Percentiles rank a stretch among this genome's conserved stretches.
Evolutionary conservation across 495 filamentous ascomycete genomes (phyloP).

Genomic region (Neurospora intermedia): DNA sequence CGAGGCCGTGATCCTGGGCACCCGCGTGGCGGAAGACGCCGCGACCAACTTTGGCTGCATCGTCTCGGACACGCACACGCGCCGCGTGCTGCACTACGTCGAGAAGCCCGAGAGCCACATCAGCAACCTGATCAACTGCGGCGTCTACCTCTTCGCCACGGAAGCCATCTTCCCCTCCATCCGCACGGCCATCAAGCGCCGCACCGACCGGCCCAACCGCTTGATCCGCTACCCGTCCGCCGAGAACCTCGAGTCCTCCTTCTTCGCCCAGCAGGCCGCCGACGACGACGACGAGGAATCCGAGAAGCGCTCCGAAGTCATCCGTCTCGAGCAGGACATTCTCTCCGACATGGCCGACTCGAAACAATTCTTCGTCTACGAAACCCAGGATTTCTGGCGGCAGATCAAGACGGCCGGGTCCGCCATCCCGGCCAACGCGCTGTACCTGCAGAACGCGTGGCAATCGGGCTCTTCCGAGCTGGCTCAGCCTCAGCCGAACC

Average conservation of each 20-base stretch:
- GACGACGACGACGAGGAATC: conserved; percentile 64
- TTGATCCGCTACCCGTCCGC: conserved; percentile 89
- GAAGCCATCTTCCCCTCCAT: conserved; percentile 96
- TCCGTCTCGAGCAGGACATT: conserved; percentile 96
- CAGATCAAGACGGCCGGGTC: conserved; percentile 99
- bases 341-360: conserved; percentile 92
- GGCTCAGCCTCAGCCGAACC: conserved; percentile 66
- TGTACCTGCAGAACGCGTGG: conserved; percentile 92
- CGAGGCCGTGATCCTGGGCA: conserved; percentile 95
- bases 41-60: conserved; percentile 97
- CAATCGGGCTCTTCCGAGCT: conserved; percentile 72
- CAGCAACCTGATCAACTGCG: conserved; percentile 98
- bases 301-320: conserved; percentile 69
- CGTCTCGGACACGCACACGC: conserved; percentile 88
- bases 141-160: conserved; percentile 93
- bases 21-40: conserved; percentile 80
- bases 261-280: conserved; percentile 36
- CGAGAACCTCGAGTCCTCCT: conserved; percentile 80
- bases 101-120: conserved; percentile 99
- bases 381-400: conserved; percentile 99
- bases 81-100: conserved; percentile 96
- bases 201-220: conserved; percentile 75
- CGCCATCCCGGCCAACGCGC: conserved; percentile 91
- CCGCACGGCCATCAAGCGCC: conserved; percentile 89
- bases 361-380: conserved; percentile 96